These are phyloP conservation scores for Geotrichum candidum DNA, from an alignment of 1,139 yeast genomes.

Conservation along the genomic window DNA sequence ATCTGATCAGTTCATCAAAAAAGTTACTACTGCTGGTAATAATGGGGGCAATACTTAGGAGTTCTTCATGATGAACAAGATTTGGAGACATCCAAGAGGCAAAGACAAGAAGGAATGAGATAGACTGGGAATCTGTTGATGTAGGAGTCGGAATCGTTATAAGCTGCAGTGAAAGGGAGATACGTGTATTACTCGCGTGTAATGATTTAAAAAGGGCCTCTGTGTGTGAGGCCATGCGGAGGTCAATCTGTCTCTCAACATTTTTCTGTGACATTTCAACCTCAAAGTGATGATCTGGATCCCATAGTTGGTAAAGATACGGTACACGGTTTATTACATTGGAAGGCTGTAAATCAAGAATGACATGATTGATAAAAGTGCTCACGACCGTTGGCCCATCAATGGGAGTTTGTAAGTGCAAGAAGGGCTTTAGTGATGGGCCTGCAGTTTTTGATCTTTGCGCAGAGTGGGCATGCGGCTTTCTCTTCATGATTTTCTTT, in stretches of 20 bases:
- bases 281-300: neutral
- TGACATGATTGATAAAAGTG: slow-evolving; percentile 1
- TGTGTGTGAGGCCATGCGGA: neutral
- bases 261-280: neutral
- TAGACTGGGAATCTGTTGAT: neutral
- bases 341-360: slow-evolving; percentile 7
- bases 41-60: neutral
- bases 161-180: slow-evolving; percentile 6
- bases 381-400: neutral
- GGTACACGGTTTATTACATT: slow-evolving; percentile 1
- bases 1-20: neutral
- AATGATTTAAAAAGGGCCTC: neutral
- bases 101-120: slow-evolving; percentile 1
- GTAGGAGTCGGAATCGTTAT: neutral
- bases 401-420: neutral
- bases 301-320: neutral
- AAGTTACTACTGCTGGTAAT: neutral
- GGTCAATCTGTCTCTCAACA: neutral
- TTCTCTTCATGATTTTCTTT: neutral
- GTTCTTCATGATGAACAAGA: slow-evolving; percentile 1
- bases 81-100: slow-evolving; percentile 3
- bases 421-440: neutral
- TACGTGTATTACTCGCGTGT: neutral
- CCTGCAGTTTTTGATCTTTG: neutral
- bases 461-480: neutral